phyloP scores from a whole-genome alignment of 1,139 yeast genomes.

The Geotrichum klebahnii region DNA sequence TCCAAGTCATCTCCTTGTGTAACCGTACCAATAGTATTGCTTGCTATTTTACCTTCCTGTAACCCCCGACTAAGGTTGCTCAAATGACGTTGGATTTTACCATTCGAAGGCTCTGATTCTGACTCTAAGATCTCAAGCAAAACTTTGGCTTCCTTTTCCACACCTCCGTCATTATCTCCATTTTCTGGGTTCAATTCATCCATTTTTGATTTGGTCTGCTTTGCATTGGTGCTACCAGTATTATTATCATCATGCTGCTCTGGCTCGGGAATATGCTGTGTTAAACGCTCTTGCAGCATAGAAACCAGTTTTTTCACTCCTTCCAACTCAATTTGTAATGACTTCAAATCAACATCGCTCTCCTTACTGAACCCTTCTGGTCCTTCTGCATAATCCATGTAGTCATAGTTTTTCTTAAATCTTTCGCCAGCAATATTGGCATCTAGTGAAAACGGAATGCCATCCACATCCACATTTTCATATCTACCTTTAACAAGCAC shows the following conservation, averaged over 20 bases:
- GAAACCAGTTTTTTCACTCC: slow-evolving; percentile 15
- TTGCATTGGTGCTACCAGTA: not conserved
- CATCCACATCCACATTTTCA: not conserved
- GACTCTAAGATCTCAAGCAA: slow-evolving; percentile 7
- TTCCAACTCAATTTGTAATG: slow-evolving; percentile 12
- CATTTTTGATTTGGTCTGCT: not conserved
- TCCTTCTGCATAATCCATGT: not conserved
- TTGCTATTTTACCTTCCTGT: not conserved
- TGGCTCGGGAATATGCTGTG: slow-evolving; percentile 1
- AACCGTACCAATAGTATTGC: no score
- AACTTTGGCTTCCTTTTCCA: slow-evolving; percentile 7
- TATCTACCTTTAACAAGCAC: not conserved
- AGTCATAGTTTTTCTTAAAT: not conserved
- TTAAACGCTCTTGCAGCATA: slow-evolving; percentile 9
- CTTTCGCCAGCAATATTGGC: not conserved
- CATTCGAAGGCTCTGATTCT: not conserved
- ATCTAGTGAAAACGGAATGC: slow-evolving; percentile 8
- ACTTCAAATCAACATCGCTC: not conserved
- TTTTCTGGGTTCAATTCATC: not conserved
- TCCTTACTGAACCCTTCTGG: not conserved
- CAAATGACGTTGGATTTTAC: slow-evolving; percentile 6
- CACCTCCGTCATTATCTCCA: not conserved
- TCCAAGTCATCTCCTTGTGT: no score
- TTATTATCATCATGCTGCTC: not conserved
- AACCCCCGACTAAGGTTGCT: slow-evolving; percentile 11